Evolutionary conservation across 192 early-diverging fungal species (phyloP).

Genomic region (Mortierella claussenii): DNA sequence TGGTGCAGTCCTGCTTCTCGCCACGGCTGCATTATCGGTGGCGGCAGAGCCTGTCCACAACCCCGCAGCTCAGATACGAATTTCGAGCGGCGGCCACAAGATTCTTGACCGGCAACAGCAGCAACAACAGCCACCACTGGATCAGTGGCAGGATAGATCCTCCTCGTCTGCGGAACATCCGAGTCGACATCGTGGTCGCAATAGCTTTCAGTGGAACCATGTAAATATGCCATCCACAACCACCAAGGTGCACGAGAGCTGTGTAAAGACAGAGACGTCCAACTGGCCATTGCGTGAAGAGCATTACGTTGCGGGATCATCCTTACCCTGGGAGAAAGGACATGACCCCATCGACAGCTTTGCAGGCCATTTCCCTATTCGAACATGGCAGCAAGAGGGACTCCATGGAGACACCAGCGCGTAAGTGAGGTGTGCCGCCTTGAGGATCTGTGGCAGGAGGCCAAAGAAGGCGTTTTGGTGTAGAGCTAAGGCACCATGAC

Average conservation of each 20-base stretch:
- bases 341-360: constrained; percentile 69
- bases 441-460: background rate
- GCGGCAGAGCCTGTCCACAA: no score
- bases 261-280: no score
- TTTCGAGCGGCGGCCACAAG: background rate
- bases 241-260: no score
- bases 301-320: constrained; percentile 23
- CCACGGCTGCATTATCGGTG: background rate
- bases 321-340: constrained; percentile 48
- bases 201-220: background rate
- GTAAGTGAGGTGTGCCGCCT: constrained; percentile 26
- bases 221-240: no score
- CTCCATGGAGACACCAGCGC: constrained; percentile 51
- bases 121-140: background rate
- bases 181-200: background rate
- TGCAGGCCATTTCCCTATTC: constrained; percentile 67
- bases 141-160: background rate
- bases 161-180: background rate
- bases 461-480: background rate
- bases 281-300: constrained; percentile 38
- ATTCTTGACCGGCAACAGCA: background rate
- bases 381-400: constrained; percentile 57
- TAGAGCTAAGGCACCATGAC: background rate
- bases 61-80: no score
- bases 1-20: background rate